phyloP scores from a whole-genome alignment of 306 rosid genomes.

The Pyrus communis region DNA sequence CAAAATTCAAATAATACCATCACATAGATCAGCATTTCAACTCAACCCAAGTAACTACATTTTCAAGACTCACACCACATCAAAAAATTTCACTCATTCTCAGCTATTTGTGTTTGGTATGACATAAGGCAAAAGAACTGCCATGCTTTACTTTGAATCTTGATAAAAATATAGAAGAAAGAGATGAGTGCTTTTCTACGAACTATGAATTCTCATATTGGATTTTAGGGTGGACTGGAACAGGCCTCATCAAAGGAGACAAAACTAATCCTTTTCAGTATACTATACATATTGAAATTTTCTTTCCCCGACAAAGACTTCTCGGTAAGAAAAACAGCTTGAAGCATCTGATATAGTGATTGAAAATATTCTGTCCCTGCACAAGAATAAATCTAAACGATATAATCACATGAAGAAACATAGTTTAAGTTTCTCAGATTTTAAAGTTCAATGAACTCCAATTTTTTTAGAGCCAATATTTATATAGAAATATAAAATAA shows the following conservation, averaged over 20 bases:
- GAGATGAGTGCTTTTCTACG: not conserved
- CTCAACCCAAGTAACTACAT: not conserved
- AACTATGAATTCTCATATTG: not conserved
- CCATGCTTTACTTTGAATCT: not conserved
- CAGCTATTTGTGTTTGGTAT: not conserved
- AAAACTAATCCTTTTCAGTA: not conserved
- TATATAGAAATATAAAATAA: not conserved
- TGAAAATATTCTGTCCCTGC: not conserved
- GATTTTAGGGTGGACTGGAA: not conserved
- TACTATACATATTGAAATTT: not conserved
- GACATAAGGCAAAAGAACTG: not conserved
- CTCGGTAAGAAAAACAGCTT: not conserved
- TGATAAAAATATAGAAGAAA: not conserved
- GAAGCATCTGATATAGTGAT: not conserved
- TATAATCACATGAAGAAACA: not conserved
- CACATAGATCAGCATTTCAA: not conserved
- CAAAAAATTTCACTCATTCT: not conserved
- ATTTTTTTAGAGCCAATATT: not conserved
- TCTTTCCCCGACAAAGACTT: not conserved
- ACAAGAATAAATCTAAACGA: not conserved
- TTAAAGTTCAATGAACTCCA: not conserved
- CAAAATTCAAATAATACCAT: not conserved
- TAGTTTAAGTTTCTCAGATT: not conserved
- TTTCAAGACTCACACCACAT: not conserved
- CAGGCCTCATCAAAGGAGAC: not conserved